Evolutionary conservation across 192 early-diverging fungal species (phyloP).

Genomic region (Gigaspora rosea): DNA sequence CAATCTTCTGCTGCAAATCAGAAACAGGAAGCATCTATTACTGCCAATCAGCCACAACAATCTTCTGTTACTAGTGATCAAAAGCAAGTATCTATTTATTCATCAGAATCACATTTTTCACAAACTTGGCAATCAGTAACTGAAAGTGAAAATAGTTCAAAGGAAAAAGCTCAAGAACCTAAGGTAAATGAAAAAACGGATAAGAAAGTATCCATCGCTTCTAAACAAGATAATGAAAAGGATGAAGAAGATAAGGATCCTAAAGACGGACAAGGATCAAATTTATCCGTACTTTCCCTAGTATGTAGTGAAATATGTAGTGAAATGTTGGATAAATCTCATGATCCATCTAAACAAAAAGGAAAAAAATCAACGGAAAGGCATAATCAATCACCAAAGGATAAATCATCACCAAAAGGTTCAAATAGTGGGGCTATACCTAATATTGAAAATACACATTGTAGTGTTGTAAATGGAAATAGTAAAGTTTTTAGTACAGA

Average conservation of each 20-base stretch:
- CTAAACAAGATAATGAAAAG: background rate
- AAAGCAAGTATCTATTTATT: too few relatives aligned
- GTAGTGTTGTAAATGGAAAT: too few relatives aligned
- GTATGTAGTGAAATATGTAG: slow-evolving; percentile 12
- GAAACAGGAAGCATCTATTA: background rate
- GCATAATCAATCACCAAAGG: too few relatives aligned
- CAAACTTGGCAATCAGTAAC: background rate
- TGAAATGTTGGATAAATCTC: slow-evolving; percentile 8
- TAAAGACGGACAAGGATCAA: background rate
- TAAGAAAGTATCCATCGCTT: background rate
- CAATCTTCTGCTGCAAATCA: background rate
- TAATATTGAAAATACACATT: too few relatives aligned
- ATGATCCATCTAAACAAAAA: slow-evolving; percentile 8
- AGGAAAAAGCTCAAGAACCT: background rate
- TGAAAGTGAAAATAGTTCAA: background rate
- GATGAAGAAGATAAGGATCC: background rate
- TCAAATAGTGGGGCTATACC: background rate
- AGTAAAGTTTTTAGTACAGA: too few relatives aligned
- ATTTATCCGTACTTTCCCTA: slow-evolving; percentile 18
- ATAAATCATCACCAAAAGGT: background rate
- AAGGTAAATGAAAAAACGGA: background rate
- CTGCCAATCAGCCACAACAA: background rate
- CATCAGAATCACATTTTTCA: too few relatives aligned
- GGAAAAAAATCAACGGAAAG: background rate
- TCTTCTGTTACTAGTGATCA: background rate